Conservation (phyloP, 148 eudicot species). For the Suaeda aralocaspica region DNA sequence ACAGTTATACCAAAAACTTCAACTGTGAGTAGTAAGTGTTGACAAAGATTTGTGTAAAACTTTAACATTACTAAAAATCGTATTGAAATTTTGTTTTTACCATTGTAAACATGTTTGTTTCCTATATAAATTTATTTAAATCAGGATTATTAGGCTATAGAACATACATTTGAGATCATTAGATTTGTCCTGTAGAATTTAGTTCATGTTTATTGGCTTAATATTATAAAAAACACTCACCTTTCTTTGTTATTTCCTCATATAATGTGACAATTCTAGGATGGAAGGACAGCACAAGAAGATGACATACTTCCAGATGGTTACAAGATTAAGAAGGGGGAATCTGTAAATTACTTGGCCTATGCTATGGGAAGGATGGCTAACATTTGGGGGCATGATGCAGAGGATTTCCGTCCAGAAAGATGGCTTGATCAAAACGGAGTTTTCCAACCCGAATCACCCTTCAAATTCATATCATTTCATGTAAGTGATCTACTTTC, state of each 20-base stretch:
- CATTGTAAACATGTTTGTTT: too few species aligned
- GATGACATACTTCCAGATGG: slow-evolving; percentile 78
- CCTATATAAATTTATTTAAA: background rate
- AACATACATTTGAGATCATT: too few species aligned
- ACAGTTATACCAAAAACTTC: too few species aligned
- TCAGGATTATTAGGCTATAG: too few species aligned
- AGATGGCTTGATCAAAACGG: slow-evolving; percentile 73
- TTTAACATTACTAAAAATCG: too few species aligned
- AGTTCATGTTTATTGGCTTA: too few species aligned
- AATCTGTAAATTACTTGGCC: slow-evolving; percentile 48
- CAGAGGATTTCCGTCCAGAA: slow-evolving; percentile 68
- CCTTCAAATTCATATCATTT: slow-evolving; percentile 74
- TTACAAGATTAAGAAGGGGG: slow-evolving; percentile 52
- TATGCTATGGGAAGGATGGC: slow-evolving; percentile 80
- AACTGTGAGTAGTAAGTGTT: too few species aligned
- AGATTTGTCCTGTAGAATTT: too few species aligned
- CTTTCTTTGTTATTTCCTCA: background rate
- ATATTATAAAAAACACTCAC: too few species aligned
- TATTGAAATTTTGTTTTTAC: too few species aligned
- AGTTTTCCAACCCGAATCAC: slow-evolving; percentile 66
- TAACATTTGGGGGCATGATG: slow-evolving; percentile 74
- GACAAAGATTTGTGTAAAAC: too few species aligned
- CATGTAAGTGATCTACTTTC: slow-evolving; percentile 46
- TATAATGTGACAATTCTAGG: slow-evolving; percentile 28
- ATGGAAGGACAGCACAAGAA: slow-evolving; percentile 53